A percentile compares a stretch with the other conserved stretches of the same genome.
These are phyloP conservation scores for Sungouiozyma ichnusensis DNA, from an alignment of 805 yeast genomes.

Conservation along the genomic window DNA sequence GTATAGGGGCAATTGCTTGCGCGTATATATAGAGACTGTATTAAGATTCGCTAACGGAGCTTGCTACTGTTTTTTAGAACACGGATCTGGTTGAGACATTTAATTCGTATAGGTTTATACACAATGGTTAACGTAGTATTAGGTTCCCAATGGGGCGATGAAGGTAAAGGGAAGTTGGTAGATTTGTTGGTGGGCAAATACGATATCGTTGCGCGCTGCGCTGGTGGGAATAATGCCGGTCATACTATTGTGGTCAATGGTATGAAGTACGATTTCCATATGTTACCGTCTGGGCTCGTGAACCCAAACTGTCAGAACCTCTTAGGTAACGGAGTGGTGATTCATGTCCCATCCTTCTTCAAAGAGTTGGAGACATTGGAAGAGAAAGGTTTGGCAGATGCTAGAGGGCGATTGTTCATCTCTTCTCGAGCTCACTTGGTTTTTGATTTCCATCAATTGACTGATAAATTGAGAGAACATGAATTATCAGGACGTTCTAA, in stretches of 20 bases:
- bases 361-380: slow-evolving; percentile 74
- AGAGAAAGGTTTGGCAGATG: slow-evolving; percentile 56
- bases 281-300: slow-evolving; percentile 97
- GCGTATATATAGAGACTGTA: too few species aligned
- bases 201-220: slow-evolving; percentile 95
- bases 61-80: background rate
- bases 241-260: slow-evolving; percentile 92
- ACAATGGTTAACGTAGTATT: slow-evolving; percentile 62
- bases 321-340: slow-evolving; percentile 93
- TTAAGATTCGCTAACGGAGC: too few species aligned
- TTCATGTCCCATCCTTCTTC: slow-evolving; percentile 89
- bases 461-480: slow-evolving; percentile 89
- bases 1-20: background rate
- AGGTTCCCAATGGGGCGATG: slow-evolving; percentile 99
- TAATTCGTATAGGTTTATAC: too few species aligned
- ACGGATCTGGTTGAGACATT: too few species aligned
- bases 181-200: slow-evolving; percentile 90
- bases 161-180: slow-evolving; percentile 97
- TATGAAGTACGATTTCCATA: slow-evolving; percentile 91
- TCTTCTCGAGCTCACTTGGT: slow-evolving; percentile 94
- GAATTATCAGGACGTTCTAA: slow-evolving; percentile 51
- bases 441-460: slow-evolving; percentile 95
- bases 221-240: slow-evolving; percentile 99
- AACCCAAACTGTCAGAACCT: slow-evolving; percentile 84
- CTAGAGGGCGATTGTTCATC: slow-evolving; percentile 63